phyloP scores from a whole-genome alignment of 2,329 filamentous ascomycete species.

The Pseudocercospora pini-densiflorae region DNA sequence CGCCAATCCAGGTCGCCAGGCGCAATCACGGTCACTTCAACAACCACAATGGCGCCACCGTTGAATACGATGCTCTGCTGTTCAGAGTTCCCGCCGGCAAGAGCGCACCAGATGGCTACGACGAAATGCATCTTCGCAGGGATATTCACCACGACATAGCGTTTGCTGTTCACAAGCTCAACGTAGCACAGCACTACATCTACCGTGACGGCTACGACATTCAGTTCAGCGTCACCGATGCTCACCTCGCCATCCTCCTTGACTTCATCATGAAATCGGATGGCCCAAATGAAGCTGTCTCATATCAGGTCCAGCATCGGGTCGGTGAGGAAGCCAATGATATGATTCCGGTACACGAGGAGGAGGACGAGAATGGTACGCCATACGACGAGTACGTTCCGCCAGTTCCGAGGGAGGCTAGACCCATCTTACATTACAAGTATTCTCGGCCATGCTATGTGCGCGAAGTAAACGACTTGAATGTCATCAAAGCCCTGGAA shows the following conservation, averaged over 20 bases:
- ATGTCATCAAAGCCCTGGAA: background rate
- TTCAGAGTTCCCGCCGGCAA: background rate
- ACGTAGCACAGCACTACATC: background rate
- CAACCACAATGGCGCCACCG: background rate
- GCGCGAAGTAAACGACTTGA: background rate
- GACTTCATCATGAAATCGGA: background rate
- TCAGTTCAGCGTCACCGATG: background rate
- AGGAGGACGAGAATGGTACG: background rate
- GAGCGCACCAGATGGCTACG: constrained; percentile 1
- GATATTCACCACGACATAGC: constrained; percentile 4
- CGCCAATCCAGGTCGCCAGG: background rate
- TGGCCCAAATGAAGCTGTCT: background rate
- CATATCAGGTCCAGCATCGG: background rate
- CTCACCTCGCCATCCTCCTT: background rate
- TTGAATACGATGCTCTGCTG: constrained; percentile 5
- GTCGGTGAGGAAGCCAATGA: background rate
- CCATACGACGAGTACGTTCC: background rate
- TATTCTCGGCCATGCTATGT: background rate
- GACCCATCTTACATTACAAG: background rate
- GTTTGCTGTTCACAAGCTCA: background rate
- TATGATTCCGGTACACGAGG: background rate
- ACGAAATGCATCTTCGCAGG: background rate
- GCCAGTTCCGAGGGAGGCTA: background rate
- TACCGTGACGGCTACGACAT: background rate
- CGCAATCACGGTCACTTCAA: background rate